phyloP scores from a whole-genome alignment of 805 yeast species.

The Naumovozyma baii region DNA sequence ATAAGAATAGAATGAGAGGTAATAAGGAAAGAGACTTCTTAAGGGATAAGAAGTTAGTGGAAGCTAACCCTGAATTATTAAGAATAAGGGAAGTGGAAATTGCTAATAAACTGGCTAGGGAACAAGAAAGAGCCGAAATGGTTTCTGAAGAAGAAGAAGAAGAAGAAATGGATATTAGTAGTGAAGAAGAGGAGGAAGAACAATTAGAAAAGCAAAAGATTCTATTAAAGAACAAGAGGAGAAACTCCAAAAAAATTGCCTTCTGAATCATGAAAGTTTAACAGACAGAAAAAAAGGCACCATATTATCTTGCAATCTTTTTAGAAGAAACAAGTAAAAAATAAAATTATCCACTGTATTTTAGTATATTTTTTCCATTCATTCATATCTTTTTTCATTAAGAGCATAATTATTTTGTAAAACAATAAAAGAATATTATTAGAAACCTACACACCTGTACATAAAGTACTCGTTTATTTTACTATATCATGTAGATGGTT shows the following conservation, averaged over 20 bases:
- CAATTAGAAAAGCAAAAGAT: conserved; percentile 48
- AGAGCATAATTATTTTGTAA: neutral
- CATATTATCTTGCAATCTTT: conserved; percentile 1
- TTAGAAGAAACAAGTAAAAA: neutral
- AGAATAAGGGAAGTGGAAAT: conserved; percentile 90
- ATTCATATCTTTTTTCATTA: neutral
- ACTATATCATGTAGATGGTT: neutral
- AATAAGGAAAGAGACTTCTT: conserved; percentile 81
- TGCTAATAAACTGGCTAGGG: conserved; percentile 63
- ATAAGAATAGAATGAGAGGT: conserved; percentile 98
- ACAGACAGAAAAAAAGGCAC: too few relatives aligned
- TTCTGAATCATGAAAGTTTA: too few relatives aligned
- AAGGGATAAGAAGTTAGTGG: conserved; percentile 81
- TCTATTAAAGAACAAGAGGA: conserved; percentile 44
- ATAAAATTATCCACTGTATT: neutral
- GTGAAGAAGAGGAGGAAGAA: conserved; percentile 42
- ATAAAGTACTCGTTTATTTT: too few relatives aligned
- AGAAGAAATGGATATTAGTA: conserved; percentile 39
- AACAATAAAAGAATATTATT: too few relatives aligned
- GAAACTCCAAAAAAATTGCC: conserved; percentile 35
- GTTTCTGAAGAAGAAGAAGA: conserved; percentile 38
- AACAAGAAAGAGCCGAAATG: conserved; percentile 47
- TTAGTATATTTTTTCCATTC: neutral
- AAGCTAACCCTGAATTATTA: conserved; percentile 77
- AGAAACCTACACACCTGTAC: too few relatives aligned